These are phyloP conservation scores for Haplographium delicatum DNA, from an alignment of 495 filamentous ascomycete genomes.

Conservation along the genomic window DNA sequence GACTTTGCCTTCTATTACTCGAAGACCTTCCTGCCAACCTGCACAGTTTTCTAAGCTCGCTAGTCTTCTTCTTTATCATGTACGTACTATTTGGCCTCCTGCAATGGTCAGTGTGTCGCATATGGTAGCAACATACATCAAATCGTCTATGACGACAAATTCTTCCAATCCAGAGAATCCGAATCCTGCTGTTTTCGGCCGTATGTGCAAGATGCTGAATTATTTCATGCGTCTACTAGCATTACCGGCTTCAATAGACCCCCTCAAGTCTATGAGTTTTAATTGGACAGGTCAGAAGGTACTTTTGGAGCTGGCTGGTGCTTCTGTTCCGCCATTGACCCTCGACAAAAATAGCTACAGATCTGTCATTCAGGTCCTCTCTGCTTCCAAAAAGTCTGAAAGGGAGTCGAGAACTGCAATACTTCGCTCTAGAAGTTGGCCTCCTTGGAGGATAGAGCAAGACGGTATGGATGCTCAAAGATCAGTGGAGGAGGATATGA, in stretches of 20 bases:
- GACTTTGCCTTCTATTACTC: no score
- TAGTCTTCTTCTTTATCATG: conserved; percentile 18
- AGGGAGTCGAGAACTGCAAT: conserved; percentile 16
- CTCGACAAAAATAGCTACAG: conserved; percentile 21
- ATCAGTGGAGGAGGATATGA: conserved; percentile 22
- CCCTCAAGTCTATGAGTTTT: conserved; percentile 21
- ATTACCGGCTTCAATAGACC: conserved; percentile 16
- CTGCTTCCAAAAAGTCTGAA: conserved; percentile 20
- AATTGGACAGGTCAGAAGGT: conserved; percentile 25
- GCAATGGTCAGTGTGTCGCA: conserved; percentile 17
- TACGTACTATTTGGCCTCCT: conserved; percentile 21
- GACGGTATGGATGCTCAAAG: conserved; percentile 27
- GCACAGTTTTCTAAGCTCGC: conserved; percentile 3
- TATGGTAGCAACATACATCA: conserved; percentile 8
- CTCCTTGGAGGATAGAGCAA: conserved; percentile 25
- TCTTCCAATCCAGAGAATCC: no score
- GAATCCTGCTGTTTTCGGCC: not conserved
- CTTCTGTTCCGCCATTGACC: conserved; percentile 18
- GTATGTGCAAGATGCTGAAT: conserved; percentile 13
- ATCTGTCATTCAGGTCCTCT: conserved; percentile 17
- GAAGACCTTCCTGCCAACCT: no score
- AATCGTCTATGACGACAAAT: no score
- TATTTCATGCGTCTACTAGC: conserved; percentile 13
- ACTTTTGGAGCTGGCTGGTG: conserved; percentile 11
- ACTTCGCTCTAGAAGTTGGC: conserved; percentile 21